phyloP scores from a whole-genome alignment of 306 rosid genomes.

The Cucurbita argyrosperma region DNA sequence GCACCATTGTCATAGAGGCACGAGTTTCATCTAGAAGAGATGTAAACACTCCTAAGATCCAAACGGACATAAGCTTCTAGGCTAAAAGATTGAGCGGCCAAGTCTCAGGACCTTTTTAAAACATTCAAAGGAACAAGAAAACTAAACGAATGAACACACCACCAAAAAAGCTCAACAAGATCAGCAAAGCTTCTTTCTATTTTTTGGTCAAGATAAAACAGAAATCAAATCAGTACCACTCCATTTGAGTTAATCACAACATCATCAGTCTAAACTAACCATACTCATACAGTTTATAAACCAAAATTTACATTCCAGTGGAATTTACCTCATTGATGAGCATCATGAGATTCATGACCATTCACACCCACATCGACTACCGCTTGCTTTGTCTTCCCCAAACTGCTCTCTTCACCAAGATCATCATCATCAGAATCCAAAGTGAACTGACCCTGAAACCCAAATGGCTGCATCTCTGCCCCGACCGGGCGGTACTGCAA shows the following conservation, averaged over 20 bases:
- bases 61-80: not conserved
- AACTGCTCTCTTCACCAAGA: constrained; percentile 14
- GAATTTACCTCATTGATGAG: constrained; percentile 22
- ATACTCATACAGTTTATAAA: not conserved
- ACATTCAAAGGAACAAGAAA: not conserved
- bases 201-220: not conserved
- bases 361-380: constrained; percentile 29
- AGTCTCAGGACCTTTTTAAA: not conserved
- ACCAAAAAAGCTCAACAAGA: not conserved
- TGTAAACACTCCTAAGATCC: not conserved
- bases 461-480: constrained; percentile 32
- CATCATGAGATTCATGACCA: constrained; percentile 29
- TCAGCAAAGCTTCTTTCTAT: not conserved
- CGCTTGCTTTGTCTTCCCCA: constrained; percentile 17
- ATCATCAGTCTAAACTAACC: not conserved
- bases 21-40: not conserved
- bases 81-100: not conserved
- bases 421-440: constrained; percentile 56
- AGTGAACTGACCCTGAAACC: constrained; percentile 32
- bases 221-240: constrained; percentile 3
- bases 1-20: not conserved
- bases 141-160: not conserved
- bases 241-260: constrained; percentile 9
- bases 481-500: constrained; percentile 35
- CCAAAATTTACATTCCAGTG: not conserved